These are phyloP conservation scores for Mycena epipterygia DNA, from an alignment of 768 basidiomycete genomes.

Conservation along the genomic window DNA sequence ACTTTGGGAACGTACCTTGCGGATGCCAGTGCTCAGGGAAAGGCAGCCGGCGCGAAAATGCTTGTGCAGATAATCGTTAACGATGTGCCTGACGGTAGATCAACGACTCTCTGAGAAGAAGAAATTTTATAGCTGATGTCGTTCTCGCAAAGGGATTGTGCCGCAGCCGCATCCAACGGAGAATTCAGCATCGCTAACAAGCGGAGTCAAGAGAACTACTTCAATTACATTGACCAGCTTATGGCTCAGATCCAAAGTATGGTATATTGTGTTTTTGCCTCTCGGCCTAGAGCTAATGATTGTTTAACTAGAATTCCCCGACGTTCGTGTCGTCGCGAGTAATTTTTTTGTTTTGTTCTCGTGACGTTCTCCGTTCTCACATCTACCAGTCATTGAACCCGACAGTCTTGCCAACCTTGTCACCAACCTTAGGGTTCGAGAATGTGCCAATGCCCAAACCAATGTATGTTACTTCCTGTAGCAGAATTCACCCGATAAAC, in stretches of 20 bases:
- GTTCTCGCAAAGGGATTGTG: constrained; percentile 67
- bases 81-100: constrained; percentile 64
- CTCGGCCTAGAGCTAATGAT: constrained; percentile 6
- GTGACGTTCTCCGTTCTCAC: background rate
- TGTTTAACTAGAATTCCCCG: constrained; percentile 59
- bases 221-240: constrained; percentile 72
- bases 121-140: background rate
- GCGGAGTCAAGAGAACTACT: constrained; percentile 68
- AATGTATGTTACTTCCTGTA: constrained; percentile 40
- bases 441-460: constrained; percentile 59
- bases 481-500: too few species aligned
- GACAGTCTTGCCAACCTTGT: constrained; percentile 63
- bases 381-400: constrained; percentile 55
- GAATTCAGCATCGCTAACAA: constrained; percentile 72
- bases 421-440: constrained; percentile 58
- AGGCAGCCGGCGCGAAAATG: constrained; percentile 61
- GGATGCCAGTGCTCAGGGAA: constrained; percentile 60
- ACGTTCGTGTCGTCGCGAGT: constrained; percentile 70
- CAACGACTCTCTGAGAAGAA: background rate
- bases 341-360: constrained; percentile 19
- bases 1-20: constrained; percentile 70
- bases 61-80: constrained; percentile 68
- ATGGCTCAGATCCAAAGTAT: constrained; percentile 68
- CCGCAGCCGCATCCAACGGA: constrained; percentile 75
- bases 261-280: constrained; percentile 27